Percentiles rank a stretch among this genome's conserved stretches.
Evolutionary conservation across 179 eudicot genomes (phyloP).

Genomic region (Actinidia arguta): DNA sequence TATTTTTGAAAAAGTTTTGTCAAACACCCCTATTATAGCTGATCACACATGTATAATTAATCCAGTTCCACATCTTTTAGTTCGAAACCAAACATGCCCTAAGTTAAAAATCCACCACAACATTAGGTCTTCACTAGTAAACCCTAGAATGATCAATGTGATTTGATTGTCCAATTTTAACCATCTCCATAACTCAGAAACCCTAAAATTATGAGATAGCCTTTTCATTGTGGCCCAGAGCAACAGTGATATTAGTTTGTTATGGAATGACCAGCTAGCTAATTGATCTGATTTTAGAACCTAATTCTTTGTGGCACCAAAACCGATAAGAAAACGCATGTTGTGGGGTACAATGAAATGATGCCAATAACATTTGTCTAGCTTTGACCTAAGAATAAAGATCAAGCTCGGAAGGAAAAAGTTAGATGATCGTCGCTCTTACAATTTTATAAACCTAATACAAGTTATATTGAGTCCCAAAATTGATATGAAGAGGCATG

Average conservation of each 20-base stretch:
- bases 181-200: neutral
- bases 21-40: too few species aligned
- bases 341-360: neutral
- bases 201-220: neutral
- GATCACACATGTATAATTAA: too few species aligned
- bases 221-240: neutral
- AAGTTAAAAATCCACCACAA: too few species aligned
- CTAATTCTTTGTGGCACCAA: neutral
- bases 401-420: too few species aligned
- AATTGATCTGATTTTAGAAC: slow-evolving; percentile 7
- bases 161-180: slow-evolving; percentile 17
- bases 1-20: too few species aligned
- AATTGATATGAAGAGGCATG: too few species aligned
- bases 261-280: neutral
- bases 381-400: slow-evolving; percentile 8
- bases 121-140: neutral
- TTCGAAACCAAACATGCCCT: too few species aligned
- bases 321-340: neutral
- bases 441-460: too few species aligned
- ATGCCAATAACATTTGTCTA: slow-evolving; percentile 14
- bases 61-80: too few species aligned
- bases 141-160: slow-evolving; percentile 12
- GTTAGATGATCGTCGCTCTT: too few species aligned
- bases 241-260: neutral
- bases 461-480: too few species aligned